Evolutionary conservation across 139 green algal species (phyloP).

Genomic region (Volvox africanus): DNA sequence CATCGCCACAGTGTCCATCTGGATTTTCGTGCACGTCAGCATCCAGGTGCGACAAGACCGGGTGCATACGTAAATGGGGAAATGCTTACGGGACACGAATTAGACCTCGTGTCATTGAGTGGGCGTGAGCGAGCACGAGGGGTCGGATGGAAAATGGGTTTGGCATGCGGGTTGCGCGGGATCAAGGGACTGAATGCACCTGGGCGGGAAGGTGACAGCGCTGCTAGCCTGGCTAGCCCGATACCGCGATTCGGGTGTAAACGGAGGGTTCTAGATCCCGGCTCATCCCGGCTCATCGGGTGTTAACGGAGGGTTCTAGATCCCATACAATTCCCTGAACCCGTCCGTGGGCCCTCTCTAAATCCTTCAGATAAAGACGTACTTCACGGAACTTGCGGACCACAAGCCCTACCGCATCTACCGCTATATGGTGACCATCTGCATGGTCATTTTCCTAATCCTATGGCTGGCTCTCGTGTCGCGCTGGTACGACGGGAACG

Average conservation of each 20-base stretch:
- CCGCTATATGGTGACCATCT: slow-evolving; percentile 41
- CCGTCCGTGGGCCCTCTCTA: too few relatives aligned
- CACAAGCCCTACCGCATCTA: slow-evolving; percentile 68
- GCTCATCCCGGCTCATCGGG: too few relatives aligned
- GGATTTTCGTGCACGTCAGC: slow-evolving; percentile 38
- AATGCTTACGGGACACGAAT: not conserved
- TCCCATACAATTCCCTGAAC: too few relatives aligned
- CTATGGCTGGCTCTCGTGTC: slow-evolving; percentile 42
- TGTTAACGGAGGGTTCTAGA: too few relatives aligned
- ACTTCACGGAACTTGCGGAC: slow-evolving; percentile 53
- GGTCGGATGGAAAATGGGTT: not conserved
- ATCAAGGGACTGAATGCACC: too few relatives aligned
- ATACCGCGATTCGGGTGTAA: too few relatives aligned
- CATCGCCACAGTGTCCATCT: slow-evolving; percentile 13
- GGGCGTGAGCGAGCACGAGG: not conserved
- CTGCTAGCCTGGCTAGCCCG: too few relatives aligned
- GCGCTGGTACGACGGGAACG: slow-evolving; percentile 48
- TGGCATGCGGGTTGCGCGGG: not conserved
- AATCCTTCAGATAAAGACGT: slow-evolving; percentile 21
- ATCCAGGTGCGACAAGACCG: slow-evolving; percentile 27
- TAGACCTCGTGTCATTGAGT: slow-evolving; percentile 37
- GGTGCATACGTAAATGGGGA: not conserved
- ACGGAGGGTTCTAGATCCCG: too few relatives aligned
- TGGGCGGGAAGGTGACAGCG: too few relatives aligned
- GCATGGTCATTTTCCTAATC: slow-evolving; percentile 39